phyloP scores from a whole-genome alignment of 2,329 filamentous ascomycete species.

The Blastomyces silverae region DNA sequence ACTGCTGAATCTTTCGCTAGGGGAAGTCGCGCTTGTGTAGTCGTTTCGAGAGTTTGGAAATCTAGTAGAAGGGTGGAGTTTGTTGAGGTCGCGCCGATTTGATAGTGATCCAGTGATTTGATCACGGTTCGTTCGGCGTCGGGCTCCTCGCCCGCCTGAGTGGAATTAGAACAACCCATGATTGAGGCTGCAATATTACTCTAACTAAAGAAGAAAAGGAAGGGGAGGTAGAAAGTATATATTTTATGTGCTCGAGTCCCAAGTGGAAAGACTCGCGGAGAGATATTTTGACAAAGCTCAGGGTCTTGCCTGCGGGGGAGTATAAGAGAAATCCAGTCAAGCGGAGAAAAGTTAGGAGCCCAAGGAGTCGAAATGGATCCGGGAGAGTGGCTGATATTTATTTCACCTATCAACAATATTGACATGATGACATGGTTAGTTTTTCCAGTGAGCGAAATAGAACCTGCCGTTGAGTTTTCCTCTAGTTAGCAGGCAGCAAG shows the following conservation, averaged over 20 bases:
- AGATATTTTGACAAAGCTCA: neutral
- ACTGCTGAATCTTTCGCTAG: neutral
- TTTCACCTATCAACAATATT: neutral
- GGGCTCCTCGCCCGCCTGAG: constrained; percentile 4
- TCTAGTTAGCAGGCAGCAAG: constrained; percentile 9
- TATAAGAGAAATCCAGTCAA: neutral
- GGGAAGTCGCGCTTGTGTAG: neutral
- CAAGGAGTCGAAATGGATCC: neutral
- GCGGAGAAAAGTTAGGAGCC: neutral
- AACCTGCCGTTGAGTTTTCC: neutral
- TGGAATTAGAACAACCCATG: constrained; percentile 14
- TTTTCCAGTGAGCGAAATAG: neutral
- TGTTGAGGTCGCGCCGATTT: neutral
- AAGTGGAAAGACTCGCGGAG: neutral
- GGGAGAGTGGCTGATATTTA: neutral
- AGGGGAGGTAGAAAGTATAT: neutral
- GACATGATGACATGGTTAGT: neutral
- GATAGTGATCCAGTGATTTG: constrained; percentile 7
- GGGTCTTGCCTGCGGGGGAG: neutral
- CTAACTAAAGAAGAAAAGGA: neutral
- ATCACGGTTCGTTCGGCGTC: neutral
- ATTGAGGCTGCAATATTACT: neutral
- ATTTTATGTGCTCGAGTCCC: neutral
- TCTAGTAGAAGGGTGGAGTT: neutral
- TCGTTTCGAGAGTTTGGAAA: constrained; percentile 2